These are phyloP conservation scores for Hanseniaspora singularis DNA, from an alignment of 805 yeast species.

Conservation along the genomic window DNA sequence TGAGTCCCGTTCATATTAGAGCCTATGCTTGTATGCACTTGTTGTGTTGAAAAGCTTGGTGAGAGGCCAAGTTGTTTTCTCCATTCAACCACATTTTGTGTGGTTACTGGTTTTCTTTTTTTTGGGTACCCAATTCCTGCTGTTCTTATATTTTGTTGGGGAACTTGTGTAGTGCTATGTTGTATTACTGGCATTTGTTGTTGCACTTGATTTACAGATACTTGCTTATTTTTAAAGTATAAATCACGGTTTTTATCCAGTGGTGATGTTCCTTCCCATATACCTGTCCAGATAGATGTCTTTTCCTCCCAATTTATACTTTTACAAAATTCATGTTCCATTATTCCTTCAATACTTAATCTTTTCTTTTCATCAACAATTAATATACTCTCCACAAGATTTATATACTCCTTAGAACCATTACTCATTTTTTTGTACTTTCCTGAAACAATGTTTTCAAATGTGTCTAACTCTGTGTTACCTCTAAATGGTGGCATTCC, in stretches of 20 bases:
- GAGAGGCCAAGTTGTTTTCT: conserved; percentile 25
- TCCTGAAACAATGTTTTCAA: conserved; percentile 71
- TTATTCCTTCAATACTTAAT: conserved; percentile 43
- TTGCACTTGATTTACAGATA: conserved; percentile 15
- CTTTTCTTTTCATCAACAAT: conserved; percentile 62
- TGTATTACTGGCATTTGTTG: conserved; percentile 17
- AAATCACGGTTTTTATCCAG: background rate
- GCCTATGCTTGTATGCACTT: too few species aligned
- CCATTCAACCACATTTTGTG: conserved; percentile 31
- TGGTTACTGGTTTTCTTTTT: conserved; percentile 26
- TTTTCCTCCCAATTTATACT: conserved; percentile 55
- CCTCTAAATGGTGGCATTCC: conserved; percentile 89
- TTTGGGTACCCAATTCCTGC: conserved; percentile 16
- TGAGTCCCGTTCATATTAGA: too few species aligned
- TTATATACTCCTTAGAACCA: conserved; percentile 49
- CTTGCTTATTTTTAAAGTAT: conserved; percentile 6
- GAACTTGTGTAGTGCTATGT: conserved; percentile 4
- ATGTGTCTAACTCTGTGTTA: conserved; percentile 68
- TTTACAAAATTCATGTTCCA: conserved; percentile 60
- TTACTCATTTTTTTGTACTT: conserved; percentile 55
- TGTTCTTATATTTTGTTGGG: background rate
- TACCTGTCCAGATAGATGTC: conserved; percentile 55
- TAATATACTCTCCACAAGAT: conserved; percentile 54
- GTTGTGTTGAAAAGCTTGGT: too few species aligned
- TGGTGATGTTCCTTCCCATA: conserved; percentile 47